Base-by-base conservation (phyloP, 257 asterid genomes). In the Gardenia jasminoides region DNA sequence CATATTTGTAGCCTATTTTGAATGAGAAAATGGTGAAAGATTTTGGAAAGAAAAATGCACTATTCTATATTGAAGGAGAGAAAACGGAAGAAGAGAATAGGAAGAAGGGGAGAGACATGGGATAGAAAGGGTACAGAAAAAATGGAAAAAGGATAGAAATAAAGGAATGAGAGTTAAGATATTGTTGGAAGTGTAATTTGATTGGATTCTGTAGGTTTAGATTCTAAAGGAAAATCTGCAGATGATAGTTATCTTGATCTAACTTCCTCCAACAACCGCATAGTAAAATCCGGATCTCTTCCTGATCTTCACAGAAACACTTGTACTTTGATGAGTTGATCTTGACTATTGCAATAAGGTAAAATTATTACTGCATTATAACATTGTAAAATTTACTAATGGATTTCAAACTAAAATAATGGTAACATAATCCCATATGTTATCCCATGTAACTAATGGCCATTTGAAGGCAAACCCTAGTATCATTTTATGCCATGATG, bases 221-320 rank as follows among this genome's bases (percentile, higher is more conserved):
- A 70, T 39, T 43, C 16, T 26, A 70, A 43, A 67, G 72, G 15
- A 67, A 46, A 46, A 46, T 46, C 50, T 3, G 12, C 11, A 39
- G 65, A 26, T 77, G 68, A 54, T 54, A 78, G 50, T 52, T 68
- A 67, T 50, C 30, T 70, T 75, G 13, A 26, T 54, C 56, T 26
- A 74, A 46, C 50, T 46, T 10, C 26, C 12, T 7, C 19, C 41
- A 74, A 80, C 83, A 74, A 74, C 67, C 54, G 67, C 1, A 7
- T 43, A 66, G 65, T 26, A 75, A 67, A 80, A 28, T 36, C 54
- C 67, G 76, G 71, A 74, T 24, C 47, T 80, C 73, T 50, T 39
- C 43, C 52, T 47, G 13, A 47, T 47, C 52, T 47, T 8, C 9
- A 8, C 52, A 47, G 13, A 47, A 47, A 47, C 13, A 12, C 52